Evolutionary conservation across 1,139 yeast species (phyloP), one percentile per base, ranked within the genome.

Genomic region (Sugiyamaella japonica): DNA sequence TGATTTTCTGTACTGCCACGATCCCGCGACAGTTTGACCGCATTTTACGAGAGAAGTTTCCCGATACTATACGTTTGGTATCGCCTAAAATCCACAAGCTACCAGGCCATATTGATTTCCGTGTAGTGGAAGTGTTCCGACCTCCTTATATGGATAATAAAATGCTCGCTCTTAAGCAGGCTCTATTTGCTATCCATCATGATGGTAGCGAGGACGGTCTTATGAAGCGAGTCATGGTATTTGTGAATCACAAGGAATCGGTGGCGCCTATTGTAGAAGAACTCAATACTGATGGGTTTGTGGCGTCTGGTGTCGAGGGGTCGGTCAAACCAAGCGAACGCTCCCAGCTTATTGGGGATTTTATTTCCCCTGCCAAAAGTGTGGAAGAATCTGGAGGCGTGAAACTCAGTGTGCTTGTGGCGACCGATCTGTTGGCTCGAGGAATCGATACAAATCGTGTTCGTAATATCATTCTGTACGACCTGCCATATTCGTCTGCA

Each of bases 391-490:
- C 60, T 17, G 59, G 49, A 9, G 56, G 59, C 9, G 48, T 56
- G 34, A 60, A 61, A 54, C 59, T 63, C 58, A 85, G 85, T 63
- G 86, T 93, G 0, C 75, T 93, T 44, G 83, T 93, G 1, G 86
- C 96, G n/a, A 90, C 98, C 0, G 99, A 93, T 71, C 76, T 93
- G 46, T 75, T 89, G 60, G 95, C 97, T 1, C 77, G 99, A 65
- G 99, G 99, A 1, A 74, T 93, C 53, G 93, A 93, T 67, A 91
- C 93, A 73, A 79, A 81, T 57, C 87, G 89, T 16, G 83, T 93
- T 41, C 80, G 90, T 61, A 90, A 90, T 64, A 89, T 93, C 16
- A 78, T 93, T 38, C 73, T 93, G 52, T 85, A 86, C 74, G 98
- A 93, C 66, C 80, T 90, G 49, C 99, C 99, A 3, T 78, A 81